Conservation (phyloP, 148 eudicot species). For the Spergularia bocconei region DNA sequence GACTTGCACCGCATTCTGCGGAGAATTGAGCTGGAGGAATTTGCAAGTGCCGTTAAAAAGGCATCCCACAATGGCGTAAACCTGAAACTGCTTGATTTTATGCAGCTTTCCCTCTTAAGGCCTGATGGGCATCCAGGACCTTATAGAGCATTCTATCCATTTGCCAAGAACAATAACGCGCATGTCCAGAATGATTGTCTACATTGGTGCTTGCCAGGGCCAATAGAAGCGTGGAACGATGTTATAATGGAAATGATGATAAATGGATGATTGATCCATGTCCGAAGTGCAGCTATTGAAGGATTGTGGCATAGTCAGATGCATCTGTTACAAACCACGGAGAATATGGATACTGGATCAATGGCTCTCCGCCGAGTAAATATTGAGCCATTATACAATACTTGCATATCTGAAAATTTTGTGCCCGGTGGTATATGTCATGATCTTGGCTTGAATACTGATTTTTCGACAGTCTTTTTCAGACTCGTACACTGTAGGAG, state of each 20-base stretch:
- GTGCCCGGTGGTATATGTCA: background rate
- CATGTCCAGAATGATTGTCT: slow-evolving; percentile 54
- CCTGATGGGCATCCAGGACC: slow-evolving; percentile 94
- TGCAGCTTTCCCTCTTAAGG: slow-evolving; percentile 57
- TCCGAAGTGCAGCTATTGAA: background rate
- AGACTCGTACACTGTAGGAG: background rate
- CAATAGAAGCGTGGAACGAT: slow-evolving; percentile 88
- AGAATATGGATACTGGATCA: background rate
- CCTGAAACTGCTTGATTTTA: slow-evolving; percentile 55
- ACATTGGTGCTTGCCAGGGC: slow-evolving; percentile 96
- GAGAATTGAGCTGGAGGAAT: slow-evolving; percentile 64
- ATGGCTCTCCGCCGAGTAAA: slow-evolving; percentile 1
- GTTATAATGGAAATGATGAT: slow-evolving; percentile 62
- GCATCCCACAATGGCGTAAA: slow-evolving; percentile 56
- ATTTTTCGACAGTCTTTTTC: background rate
- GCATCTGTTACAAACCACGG: background rate
- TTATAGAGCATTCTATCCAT: slow-evolving; percentile 58
- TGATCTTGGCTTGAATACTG: slow-evolving; percentile 1
- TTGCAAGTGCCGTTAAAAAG: slow-evolving; percentile 36
- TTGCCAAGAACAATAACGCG: slow-evolving; percentile 32
- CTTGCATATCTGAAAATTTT: background rate
- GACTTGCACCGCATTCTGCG: slow-evolving; percentile 40
- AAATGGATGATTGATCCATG: slow-evolving; percentile 22
- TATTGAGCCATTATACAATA: background rate
- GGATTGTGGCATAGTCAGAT: background rate